phyloP scores from a whole-genome alignment of 345 rosid genomes.

The Moringa oleifera region DNA sequence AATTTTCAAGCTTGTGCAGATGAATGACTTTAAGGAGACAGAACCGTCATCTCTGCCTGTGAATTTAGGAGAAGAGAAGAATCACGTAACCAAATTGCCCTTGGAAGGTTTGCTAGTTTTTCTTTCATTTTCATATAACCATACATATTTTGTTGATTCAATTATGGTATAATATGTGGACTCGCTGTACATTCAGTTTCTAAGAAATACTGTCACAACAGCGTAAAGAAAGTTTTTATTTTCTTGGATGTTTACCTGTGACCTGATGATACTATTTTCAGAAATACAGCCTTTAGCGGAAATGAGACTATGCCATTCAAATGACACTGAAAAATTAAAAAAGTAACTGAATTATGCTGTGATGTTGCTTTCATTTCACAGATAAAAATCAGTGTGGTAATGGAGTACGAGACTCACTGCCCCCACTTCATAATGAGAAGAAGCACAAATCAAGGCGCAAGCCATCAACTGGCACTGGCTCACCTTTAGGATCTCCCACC shows the following conservation, averaged over 20 bases:
- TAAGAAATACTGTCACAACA: too few species aligned
- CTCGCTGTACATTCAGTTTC: too few species aligned
- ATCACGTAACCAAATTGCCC: neutral
- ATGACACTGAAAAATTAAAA: neutral
- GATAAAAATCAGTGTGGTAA: neutral
- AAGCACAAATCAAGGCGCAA: slow-evolving; percentile 32
- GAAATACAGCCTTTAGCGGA: too few species aligned
- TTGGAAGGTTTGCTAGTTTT: slow-evolving; percentile 28
- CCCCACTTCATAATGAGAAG: slow-evolving; percentile 19
- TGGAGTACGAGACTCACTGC: neutral
- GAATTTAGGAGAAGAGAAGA: slow-evolving; percentile 10
- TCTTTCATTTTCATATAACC: too few species aligned
- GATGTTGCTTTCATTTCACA: neutral
- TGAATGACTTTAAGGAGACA: slow-evolving; percentile 28
- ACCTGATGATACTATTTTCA: too few species aligned
- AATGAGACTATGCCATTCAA: too few species aligned
- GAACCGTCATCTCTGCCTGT: slow-evolving; percentile 9
- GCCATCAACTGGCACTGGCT: slow-evolving; percentile 9
- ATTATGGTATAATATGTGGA: too few species aligned
- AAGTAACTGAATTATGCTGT: neutral
- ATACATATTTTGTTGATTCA: too few species aligned
- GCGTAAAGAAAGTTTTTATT: too few species aligned
- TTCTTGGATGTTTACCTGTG: too few species aligned
- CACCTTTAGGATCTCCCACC: slow-evolving; percentile 27
- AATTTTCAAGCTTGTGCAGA: slow-evolving; percentile 24